Evolutionary conservation across 2,329 filamentous ascomycete species (phyloP).

Genomic region (Amesomyces nigricolor): DNA sequence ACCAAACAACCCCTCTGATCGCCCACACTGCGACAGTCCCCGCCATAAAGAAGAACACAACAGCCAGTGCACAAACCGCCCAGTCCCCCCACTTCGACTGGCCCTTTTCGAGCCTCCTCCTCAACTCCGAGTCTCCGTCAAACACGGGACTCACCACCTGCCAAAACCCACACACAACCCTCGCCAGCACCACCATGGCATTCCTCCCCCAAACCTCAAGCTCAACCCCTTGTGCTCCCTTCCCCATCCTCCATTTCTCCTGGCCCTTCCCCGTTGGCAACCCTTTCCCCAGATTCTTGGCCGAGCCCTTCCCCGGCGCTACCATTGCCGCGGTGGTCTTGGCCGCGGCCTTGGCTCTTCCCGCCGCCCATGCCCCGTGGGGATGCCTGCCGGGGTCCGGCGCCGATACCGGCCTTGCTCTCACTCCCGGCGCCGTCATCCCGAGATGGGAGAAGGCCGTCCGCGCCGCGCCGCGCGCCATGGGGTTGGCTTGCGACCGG

Average conservation of each 20-base stretch:
- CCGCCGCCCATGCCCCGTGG: constrained; percentile 8
- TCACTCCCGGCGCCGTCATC: background rate
- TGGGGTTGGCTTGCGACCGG: constrained; percentile 12
- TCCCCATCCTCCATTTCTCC: background rate
- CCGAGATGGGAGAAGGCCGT: constrained; percentile 21
- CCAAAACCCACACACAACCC: constrained; percentile 30
- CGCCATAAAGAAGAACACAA: constrained; percentile 26
- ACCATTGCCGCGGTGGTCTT: background rate
- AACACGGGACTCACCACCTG: constrained; percentile 36
- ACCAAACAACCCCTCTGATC: constrained; percentile 21
- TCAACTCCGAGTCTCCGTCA: constrained; percentile 33
- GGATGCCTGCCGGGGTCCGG: background rate
- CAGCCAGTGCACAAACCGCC: constrained; percentile 26
- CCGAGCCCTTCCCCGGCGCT: background rate
- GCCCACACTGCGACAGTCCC: constrained; percentile 24
- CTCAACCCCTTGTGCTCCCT: background rate
- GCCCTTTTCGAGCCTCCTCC: constrained; percentile 26
- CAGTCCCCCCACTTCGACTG: constrained; percentile 28
- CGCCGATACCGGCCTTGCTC: constrained; percentile 15
- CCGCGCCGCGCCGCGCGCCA: constrained; percentile 27
- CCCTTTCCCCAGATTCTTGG: background rate
- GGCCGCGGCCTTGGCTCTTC: constrained; percentile 10
- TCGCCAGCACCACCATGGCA: constrained; percentile 14
- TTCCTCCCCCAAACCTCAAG: background rate
- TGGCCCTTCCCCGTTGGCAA: background rate